phyloP scores from a whole-genome alignment of 2,329 filamentous ascomycete species.

The Graphilbum sp. region DNA sequence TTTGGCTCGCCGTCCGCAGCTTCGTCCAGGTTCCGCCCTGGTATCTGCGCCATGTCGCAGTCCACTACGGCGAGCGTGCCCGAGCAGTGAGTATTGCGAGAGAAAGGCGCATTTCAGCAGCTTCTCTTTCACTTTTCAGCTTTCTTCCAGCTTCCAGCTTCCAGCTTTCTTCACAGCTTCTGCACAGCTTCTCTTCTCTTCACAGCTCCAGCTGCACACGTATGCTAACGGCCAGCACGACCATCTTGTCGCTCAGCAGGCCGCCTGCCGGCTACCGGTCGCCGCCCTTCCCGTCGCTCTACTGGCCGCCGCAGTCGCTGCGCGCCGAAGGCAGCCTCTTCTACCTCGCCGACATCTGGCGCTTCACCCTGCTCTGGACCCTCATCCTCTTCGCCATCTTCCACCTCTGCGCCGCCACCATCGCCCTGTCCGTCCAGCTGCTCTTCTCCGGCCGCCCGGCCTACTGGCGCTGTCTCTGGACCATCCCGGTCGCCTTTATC shows the following conservation, averaged over 20 bases:
- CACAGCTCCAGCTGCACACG: too few relatives aligned
- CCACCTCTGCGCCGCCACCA: constrained; percentile 54
- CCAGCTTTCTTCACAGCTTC: too few relatives aligned
- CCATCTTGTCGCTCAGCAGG: too few relatives aligned
- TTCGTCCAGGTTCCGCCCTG: too few relatives aligned
- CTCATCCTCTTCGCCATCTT: constrained; percentile 61
- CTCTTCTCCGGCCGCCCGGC: constrained; percentile 29
- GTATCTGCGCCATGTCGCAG: too few relatives aligned
- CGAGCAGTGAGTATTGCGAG: background rate
- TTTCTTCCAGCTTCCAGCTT: too few relatives aligned
- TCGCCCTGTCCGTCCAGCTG: constrained; percentile 57
- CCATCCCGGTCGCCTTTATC: constrained; percentile 54
- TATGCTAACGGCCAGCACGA: too few relatives aligned
- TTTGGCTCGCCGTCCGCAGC: too few relatives aligned
- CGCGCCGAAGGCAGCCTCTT: constrained; percentile 46
- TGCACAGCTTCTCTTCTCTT: too few relatives aligned
- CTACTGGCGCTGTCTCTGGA: constrained; percentile 48
- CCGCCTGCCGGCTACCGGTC: constrained; percentile 42
- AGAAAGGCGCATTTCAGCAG: background rate
- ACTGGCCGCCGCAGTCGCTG: constrained; percentile 45
- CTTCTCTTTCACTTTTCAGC: constrained; percentile 1
- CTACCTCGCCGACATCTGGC: constrained; percentile 63
- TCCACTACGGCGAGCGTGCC: background rate
- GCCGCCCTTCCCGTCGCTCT: constrained; percentile 67
- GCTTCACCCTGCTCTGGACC: constrained; percentile 78